Evolutionary conservation across 345 rosid genomes (phyloP), one percentile per base, ranked within the genome.

Genomic region (Aquilaria sinensis): DNA sequence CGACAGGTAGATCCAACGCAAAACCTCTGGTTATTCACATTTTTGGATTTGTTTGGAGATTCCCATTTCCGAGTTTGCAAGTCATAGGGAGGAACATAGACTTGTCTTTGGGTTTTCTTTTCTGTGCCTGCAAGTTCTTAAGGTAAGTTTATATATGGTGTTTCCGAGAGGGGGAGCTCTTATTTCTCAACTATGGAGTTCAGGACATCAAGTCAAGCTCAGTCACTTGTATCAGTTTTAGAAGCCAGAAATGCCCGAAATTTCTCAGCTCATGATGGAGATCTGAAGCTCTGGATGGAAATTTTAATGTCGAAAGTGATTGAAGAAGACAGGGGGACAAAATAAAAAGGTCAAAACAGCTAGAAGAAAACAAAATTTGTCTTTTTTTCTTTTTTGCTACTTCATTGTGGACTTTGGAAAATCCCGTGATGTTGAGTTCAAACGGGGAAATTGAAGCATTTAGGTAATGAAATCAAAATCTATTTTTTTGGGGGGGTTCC

Each of bases 381-480:
- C 56, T 51, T 48, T 53, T 56, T 57, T 63, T 60, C 23, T 23
- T 23, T 23, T 23, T 23, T 23, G 23, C 23, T 23, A 23, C 23
- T 23, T 23, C 23, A 23, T 23, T 23, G 23, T 23, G 23, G 23
- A 23, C 23, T 23, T 23, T 23, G 23, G 80, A 76, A 72, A 77
- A 47, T 46, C 4, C 31, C 13, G 23, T 48, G 48, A 33, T 62
- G 58, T 60, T 72, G 33, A 1, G 43, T 67, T 49, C 43, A 60
- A 60, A 60, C 55, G 16, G 41, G 59, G 34, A 31, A 64, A n/a
- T 51, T 62, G 23, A 23, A 23, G 30, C 63, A 58, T 45, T 72
- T 66, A 46, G n/a, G 51, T 54, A 31, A 45, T 70, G 62, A 60
- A 53, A 66, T 65, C 53, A 55, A n/a, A 58, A 51, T 16, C 31